Evolutionary conservation across 1,284 basidiomycete species (phyloP), one percentile per base, ranked within the genome.

Genomic region (Phylloboletellus chloephorus): DNA sequence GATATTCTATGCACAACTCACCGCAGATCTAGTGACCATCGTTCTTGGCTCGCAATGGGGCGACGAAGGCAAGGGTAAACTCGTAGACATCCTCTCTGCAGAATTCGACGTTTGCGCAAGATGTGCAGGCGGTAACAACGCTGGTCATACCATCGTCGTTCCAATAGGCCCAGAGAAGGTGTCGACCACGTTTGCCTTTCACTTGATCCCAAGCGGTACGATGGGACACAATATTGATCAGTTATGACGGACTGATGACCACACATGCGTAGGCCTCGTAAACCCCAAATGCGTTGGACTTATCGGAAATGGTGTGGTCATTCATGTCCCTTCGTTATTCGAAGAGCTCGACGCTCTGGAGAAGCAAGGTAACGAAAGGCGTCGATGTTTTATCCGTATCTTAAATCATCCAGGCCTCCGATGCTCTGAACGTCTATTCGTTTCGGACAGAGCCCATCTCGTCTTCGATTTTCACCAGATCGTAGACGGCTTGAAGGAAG

Each of bases 391-490:
- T 3, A 21, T 23, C 4, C 7, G 7, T 3, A 9, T 43, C 47
- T 57, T 19, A 56, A 25, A 13, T n/a, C 41, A 12, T 41, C 24
- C 45, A 94, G 91, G 92, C 23, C 79, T 98, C 43, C 78, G 89
- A 58, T 96, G 91, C 67, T 78, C 81, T 9, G 77, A 79, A 48
- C 82, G 96, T 30, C 71, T 98, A 16, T 88, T 97, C 65, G 73
- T 98, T 53, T 98, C 95, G 16, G 93, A 98, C 68, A 85, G 95
- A 50, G 92, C 95, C 2, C 92, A 96, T 53, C 82, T 98, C 50
- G 95, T 98, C 33, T 93, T 98, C 58, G 95, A 98, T 66, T 98
- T 98, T 67, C 95, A 98, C 68, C 95, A 98, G 70, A 96, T 98
- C 57, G 96, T 98, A 29, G 96, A 98, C 59, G 96, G 96, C 12